Base-by-base conservation (phyloP, 306 rosid genomes). In the Lablab purpureus region DNA sequence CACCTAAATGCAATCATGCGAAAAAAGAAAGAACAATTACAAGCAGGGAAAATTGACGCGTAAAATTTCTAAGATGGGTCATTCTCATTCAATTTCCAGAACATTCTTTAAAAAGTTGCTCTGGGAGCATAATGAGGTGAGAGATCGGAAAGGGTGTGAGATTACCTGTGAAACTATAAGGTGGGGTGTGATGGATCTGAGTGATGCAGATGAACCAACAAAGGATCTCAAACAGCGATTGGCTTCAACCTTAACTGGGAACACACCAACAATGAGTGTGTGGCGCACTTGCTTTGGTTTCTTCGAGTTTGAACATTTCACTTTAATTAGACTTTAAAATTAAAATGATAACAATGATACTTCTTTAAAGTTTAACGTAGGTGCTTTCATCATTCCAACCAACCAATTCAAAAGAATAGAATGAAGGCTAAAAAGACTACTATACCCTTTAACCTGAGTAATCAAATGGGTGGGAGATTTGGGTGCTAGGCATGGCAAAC, bases 91-190 rank as follows among this genome's bases (percentile, higher is more conserved):
- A 37, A 30, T 60, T 60, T 30, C 12, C 21, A 63, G 25, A 30
- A 55, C 63, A 55, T 55, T 55, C 63, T 55, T 7, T 37, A 37
- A 55, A 23, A 75, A 22, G 6, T 10, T 55, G 2, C 12, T 21
- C 21, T 10, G 36, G 10, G 66, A 68, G 23, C 45, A 8, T 12
- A 60, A 62, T n/a, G 49, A 11, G 19, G 13, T 15, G 64, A 77
- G 28, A 70, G 71, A 78, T 47, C 3, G 25, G 56, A 40, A 45
- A 6, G 14, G 25, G 7, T 25, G 56, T 52, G 21, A 25, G 21
- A 52, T 64, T 77, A 83, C 82, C 71, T 8, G 75, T 1, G 82
- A 43, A 76, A 76, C 19, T 8, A 45, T 71, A 67, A 81, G 15
- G 47, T 23, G 30, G 30, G 56, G 19, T 34, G 56, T 56, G 62